Base-by-base conservation (phyloP, 1,284 basidiomycete genomes). In the Naganishia sp. region DNA sequence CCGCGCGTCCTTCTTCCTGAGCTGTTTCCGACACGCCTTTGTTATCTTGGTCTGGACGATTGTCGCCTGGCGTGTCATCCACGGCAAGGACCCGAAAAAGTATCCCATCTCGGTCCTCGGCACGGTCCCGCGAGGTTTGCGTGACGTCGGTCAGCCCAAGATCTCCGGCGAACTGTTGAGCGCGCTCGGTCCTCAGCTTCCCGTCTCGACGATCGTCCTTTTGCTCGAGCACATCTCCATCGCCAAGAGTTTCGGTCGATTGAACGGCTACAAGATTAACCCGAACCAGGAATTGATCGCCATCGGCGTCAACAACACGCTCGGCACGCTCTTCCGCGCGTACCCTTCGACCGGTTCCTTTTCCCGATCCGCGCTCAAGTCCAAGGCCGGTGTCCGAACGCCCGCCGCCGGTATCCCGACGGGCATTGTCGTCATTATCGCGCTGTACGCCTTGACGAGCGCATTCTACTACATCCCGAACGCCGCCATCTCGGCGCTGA, bases 271-370 rank as follows among this genome's bases (percentile, higher is more conserved):
- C 84, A 97, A 93, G 79, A 98, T 99, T 79, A 88, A 97, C 75
- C 94, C 95, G 18, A 94, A 94, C 81, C 95, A 98, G 79, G 95
- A 98, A 79, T 85, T 98, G 60, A 90, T 98, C 72, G 95, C 96
- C 47, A 98, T 99, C 71, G 95, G 96, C 49, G 93, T 98, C n/a
- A 81, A 79, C 75, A 81, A 81, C 73, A 77, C 76, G 0, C 75
- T 94, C 69, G 92, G 92, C 17, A 88, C 89, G 9, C 83, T 88
- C 71, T 96, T 97, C 78, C 85, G 87, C 66, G 95, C 92, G 2
- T 99, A 97, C 79, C 94, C 95, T 9, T 92, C 94, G 0, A 99
- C 96, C 9, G 96, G 95, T 17, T 98, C 94, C 0, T 99, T 99
- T 85, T 97, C 94, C 46, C 92, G 95, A 43, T 92, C 94, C 3